A percentile compares a stretch with the other conserved stretches of the same genome.
These are phyloP conservation scores for Fusarium mangiferae DNA, from an alignment of 2,329 filamentous ascomycete genomes.

Conservation along the genomic window DNA sequence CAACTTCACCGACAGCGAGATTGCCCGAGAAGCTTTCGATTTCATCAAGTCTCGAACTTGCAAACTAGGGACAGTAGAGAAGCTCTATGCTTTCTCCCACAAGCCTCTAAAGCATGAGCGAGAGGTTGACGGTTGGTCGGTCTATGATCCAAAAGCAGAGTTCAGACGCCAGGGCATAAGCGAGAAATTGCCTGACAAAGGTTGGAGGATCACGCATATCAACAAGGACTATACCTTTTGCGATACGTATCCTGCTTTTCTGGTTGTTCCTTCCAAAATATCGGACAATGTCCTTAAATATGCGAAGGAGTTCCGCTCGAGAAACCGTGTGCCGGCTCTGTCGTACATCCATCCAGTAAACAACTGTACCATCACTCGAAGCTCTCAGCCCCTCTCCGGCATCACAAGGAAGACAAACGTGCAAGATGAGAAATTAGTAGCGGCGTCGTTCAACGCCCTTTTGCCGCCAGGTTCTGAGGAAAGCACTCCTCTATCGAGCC, in stretches of 20 bases:
- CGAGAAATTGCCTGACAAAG: constrained; percentile 77
- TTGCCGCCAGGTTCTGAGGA: constrained; percentile 49
- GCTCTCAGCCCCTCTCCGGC: constrained; percentile 90
- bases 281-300: constrained; percentile 99
- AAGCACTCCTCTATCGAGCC: constrained; percentile 55
- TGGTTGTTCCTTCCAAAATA: constrained; percentile 87
- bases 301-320: constrained; percentile 87
- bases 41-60: constrained; percentile 84
- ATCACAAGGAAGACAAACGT: constrained; percentile 89
- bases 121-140: constrained; percentile 79
- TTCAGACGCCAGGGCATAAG: constrained; percentile 89
- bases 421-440: constrained; percentile 93
- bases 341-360: constrained; percentile 97
- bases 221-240: constrained; percentile 93
- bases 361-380: constrained; percentile 95
- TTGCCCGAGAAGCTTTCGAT: constrained; percentile 87
- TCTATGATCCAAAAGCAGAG: constrained; percentile 88
- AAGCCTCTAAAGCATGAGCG: constrained; percentile 78
- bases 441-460: constrained; percentile 79
- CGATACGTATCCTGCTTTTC: constrained; percentile 86
- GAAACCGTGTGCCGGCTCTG: constrained; percentile 86
- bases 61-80: constrained; percentile 84
- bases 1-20: constrained; percentile 79
- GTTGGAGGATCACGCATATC: constrained; percentile 91
- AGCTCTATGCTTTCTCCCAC: constrained; percentile 91